Evolutionary conservation across 768 basidiomycete genomes (phyloP).

Genomic region (Fibroporia radiculosa): DNA sequence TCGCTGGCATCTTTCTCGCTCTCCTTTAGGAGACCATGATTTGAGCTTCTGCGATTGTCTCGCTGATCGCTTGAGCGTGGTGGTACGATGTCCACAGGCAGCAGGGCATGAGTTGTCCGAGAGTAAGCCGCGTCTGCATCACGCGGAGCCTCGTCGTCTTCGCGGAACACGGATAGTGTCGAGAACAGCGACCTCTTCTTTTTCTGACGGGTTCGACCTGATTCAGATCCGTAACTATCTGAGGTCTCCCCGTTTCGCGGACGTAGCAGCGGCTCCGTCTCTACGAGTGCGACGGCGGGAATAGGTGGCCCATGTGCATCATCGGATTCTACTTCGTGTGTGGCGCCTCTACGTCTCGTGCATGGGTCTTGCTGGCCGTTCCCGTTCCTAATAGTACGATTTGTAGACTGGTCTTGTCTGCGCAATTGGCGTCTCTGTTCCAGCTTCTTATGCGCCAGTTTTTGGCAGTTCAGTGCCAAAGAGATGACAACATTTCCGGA

Average conservation of each 20-base stretch:
- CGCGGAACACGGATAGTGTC: slow-evolving; percentile 9
- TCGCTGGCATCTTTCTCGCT: slow-evolving; percentile 39
- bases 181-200: slow-evolving; percentile 1
- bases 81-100: slow-evolving; percentile 13
- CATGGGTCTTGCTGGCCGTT: too few species aligned
- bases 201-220: slow-evolving; percentile 1
- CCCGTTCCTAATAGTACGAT: too few species aligned
- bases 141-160: background rate
- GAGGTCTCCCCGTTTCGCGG: background rate
- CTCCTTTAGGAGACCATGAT: background rate
- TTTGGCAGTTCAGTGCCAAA: slow-evolving; percentile 87
- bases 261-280: slow-evolving; percentile 14
- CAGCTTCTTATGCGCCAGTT: slow-evolving; percentile 76
- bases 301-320: slow-evolving; percentile 1
- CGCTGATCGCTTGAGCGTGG: background rate
- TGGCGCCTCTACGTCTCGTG: too few species aligned
- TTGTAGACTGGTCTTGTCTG: background rate
- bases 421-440: slow-evolving; percentile 25
- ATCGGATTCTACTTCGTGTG: too few species aligned
- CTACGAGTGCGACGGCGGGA: slow-evolving; percentile 7
- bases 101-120: slow-evolving; percentile 11
- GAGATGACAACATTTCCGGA: slow-evolving; percentile 84
- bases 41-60: background rate
- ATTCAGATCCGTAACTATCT: background rate
- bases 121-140: slow-evolving; percentile 11